These are phyloP conservation scores for Inonotus obliquus DNA, from an alignment of 1,284 basidiomycete genomes.

Conservation along the genomic window DNA sequence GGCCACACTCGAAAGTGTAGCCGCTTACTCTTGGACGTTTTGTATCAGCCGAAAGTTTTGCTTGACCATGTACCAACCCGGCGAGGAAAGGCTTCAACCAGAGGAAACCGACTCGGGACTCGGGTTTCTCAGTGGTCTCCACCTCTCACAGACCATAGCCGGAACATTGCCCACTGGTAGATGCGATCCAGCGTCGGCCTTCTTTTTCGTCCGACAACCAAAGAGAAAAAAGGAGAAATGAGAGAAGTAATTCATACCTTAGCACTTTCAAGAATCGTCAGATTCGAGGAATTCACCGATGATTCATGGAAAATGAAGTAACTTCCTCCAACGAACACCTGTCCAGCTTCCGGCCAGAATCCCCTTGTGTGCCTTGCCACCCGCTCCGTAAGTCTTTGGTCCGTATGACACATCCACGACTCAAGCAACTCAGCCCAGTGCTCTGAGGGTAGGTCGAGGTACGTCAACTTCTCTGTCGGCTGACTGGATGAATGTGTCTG, in stretches of 20 bases:
- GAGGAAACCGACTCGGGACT: constrained; percentile 49
- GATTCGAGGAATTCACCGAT: constrained; percentile 49
- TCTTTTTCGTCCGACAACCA: constrained; percentile 69
- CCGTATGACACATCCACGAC: constrained; percentile 96
- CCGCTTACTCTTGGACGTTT: constrained; percentile 69
- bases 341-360: constrained; percentile 72
- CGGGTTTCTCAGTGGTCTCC: constrained; percentile 40
- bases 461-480: constrained; percentile 40
- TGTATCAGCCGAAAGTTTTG: constrained; percentile 79
- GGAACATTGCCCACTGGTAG: constrained; percentile 58
- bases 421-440: constrained; percentile 97
- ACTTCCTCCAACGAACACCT: constrained; percentile 81
- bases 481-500: neutral
- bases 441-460: constrained; percentile 87
- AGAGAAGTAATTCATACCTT: constrained; percentile 49
- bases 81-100: constrained; percentile 22
- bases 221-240: constrained; percentile 15
- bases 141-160: constrained; percentile 24
- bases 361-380: constrained; percentile 61
- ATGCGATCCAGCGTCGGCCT: constrained; percentile 69
- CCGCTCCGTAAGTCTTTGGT: constrained; percentile 75
- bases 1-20: constrained; percentile 5
- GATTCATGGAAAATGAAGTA: constrained; percentile 75
- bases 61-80: constrained; percentile 32
- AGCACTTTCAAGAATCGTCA: constrained; percentile 40